Base-by-base conservation (phyloP, 371 early-diverging fungal genomes). In the Dinochytrium kinnereticum region DNA sequence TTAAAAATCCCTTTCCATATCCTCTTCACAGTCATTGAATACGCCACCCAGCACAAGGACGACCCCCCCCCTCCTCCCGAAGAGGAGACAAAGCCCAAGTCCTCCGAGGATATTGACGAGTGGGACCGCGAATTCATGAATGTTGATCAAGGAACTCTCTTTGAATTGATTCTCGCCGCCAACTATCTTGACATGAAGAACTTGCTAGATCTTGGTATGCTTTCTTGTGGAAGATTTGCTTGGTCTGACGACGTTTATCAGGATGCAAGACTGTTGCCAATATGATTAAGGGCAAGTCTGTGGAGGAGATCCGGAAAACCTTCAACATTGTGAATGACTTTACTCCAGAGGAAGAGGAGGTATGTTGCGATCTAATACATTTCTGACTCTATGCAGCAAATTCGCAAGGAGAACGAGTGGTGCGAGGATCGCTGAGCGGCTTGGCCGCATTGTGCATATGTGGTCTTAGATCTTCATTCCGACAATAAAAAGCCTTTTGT, bases 201-300 rank as follows among this genome's bases (percentile, higher is more conserved):
- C 33, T 85, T 98, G 73, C 84, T 98, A 40, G 94, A 95, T 73
- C 80, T 95, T 51, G 95, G 95, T 82, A 64, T 31, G 74, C 44
- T 44, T 44, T 44, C 19, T 44, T 44, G 7, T 44, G 7, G 44
- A 44, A 19, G 19, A 44, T 13, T 34, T 0, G 10, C 31, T 57
- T 53, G 17, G n/a, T 71, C 38, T 19, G 38, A 39, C n/a, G 26
- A 2, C 19, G 7, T 19, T 36, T 38, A 30, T 51, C 68, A 84
- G 84, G 85, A 33, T 98, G 98, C 87, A 97, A 96, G 87, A 97
- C 94, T n/a, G 96, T 97, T 65, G 98, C 98, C 70, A 96, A 96
- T 81, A 95, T 96, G 95, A 97, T 98, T 86, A 95, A 95, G 78
- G 96, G 90, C 50, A 97, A 96, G 87, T 88, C 91, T 31, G 92